Conservation (phyloP, 2,329 filamentous ascomycete species). For the Ceratocystis lukuohia region DNA sequence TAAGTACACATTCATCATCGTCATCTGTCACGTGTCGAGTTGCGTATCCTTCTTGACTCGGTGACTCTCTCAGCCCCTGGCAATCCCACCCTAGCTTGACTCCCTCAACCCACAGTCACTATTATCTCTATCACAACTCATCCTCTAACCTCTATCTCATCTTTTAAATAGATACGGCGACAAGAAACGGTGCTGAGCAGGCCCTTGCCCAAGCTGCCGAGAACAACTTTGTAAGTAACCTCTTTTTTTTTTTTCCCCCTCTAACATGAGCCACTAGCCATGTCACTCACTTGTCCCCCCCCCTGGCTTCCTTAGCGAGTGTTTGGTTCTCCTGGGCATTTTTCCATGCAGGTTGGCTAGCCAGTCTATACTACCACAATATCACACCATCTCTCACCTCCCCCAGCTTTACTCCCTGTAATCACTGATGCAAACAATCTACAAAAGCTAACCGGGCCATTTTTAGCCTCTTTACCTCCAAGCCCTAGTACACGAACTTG, state of each 20-base stretch:
- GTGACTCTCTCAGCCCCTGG: neutral
- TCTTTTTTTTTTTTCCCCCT: constrained; percentile 21
- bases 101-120: neutral
- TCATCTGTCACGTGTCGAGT: constrained; percentile 16
- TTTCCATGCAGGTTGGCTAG: neutral
- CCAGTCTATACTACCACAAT: neutral
- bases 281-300: constrained; percentile 11
- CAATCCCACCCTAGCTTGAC: too few species aligned
- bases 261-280: too few species aligned
- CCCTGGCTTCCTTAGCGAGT: neutral
- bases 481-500: constrained; percentile 84
- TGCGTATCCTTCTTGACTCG: constrained; percentile 6
- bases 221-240: constrained; percentile 69
- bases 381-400: neutral
- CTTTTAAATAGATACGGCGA: constrained; percentile 51
- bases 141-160: constrained; percentile 11
- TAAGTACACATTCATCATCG: constrained; percentile 35
- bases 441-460: constrained; percentile 4
- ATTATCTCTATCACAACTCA: neutral
- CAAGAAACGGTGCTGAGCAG: constrained; percentile 83
- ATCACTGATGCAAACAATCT: neutral
- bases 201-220: constrained; percentile 87
- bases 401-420: neutral
- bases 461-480: constrained; percentile 75
- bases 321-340: neutral